phyloP scores from a whole-genome alignment of 768 basidiomycete genomes.

The Paxillus involutus region DNA sequence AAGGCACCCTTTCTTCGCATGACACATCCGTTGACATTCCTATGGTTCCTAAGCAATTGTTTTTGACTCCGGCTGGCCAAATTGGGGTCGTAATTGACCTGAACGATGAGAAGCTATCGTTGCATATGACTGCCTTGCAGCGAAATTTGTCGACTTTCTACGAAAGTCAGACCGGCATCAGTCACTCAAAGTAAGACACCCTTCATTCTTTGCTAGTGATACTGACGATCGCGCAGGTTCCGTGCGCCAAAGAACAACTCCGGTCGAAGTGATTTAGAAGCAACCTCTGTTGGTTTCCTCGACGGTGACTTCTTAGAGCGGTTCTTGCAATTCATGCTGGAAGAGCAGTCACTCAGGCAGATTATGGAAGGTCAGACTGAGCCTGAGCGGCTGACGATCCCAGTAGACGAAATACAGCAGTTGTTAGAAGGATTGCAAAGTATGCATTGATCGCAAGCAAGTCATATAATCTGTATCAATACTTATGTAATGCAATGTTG shows the following conservation, averaged over 20 bases:
- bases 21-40: constrained; percentile 41
- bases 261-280: constrained; percentile 59
- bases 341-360: constrained; percentile 43
- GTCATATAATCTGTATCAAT: constrained; percentile 18
- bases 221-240: constrained; percentile 45
- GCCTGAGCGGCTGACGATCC: constrained; percentile 54
- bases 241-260: constrained; percentile 61
- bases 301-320: constrained; percentile 86
- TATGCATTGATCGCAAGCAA: constrained; percentile 45
- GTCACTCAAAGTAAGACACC: constrained; percentile 57
- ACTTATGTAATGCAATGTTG: background rate
- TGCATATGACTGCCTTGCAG: constrained; percentile 69
- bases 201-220: background rate
- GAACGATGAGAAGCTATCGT: constrained; percentile 44
- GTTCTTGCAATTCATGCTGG: constrained; percentile 46
- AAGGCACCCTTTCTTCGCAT: constrained; percentile 55
- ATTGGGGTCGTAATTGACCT: constrained; percentile 74
- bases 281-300: constrained; percentile 70
- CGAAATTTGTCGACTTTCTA: constrained; percentile 66
- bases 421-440: constrained; percentile 52
- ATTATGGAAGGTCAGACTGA: constrained; percentile 59
- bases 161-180: constrained; percentile 51
- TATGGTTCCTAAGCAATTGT: constrained; percentile 61
- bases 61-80: constrained; percentile 76
- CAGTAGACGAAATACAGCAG: constrained; percentile 36